Percentiles rank a stretch among this genome's conserved stretches.
phyloP scores from a whole-genome alignment of 192 early-diverging fungal genomes.

The Lunasporangiospora selenospora region DNA sequence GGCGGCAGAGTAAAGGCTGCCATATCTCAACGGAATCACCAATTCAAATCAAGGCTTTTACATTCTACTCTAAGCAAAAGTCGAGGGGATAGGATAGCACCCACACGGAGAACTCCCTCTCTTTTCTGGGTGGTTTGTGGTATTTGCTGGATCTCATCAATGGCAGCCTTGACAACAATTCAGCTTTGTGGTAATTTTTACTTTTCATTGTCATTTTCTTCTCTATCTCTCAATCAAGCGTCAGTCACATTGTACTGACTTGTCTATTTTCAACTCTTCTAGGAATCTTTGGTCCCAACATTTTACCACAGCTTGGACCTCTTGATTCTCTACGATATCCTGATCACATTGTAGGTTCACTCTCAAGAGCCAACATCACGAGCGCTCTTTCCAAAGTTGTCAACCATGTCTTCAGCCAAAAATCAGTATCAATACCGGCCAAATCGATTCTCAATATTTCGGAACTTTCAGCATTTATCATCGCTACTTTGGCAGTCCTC shows the following conservation, averaged over 20 bases:
- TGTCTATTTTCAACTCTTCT: background rate
- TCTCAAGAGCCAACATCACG: too few species aligned
- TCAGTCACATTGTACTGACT: too few species aligned
- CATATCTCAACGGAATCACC: conserved; percentile 20
- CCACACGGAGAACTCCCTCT: conserved; percentile 17
- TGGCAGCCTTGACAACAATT: background rate
- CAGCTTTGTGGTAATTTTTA: conserved; percentile 16
- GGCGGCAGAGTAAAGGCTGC: conserved; percentile 29
- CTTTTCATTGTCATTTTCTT: too few species aligned
- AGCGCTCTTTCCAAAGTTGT: too few species aligned
- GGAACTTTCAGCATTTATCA: too few species aligned
- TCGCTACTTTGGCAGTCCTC: too few species aligned
- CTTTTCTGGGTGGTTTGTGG: conserved; percentile 17
- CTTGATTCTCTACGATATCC: background rate
- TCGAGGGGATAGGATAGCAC: conserved; percentile 16
- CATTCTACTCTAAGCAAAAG: conserved; percentile 34
- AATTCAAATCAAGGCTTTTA: conserved; percentile 27
- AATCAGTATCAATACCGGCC: too few species aligned
- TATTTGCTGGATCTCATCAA: conserved; percentile 2
- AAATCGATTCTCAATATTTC: too few species aligned
- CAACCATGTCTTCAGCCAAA: too few species aligned
- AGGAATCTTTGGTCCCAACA: conserved; percentile 8
- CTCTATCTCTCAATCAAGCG: too few species aligned
- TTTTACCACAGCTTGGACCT: background rate
- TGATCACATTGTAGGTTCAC: background rate